Evolutionary conservation across 805 yeast species (phyloP).

Genomic region (Candida pseudofarinosa): DNA sequence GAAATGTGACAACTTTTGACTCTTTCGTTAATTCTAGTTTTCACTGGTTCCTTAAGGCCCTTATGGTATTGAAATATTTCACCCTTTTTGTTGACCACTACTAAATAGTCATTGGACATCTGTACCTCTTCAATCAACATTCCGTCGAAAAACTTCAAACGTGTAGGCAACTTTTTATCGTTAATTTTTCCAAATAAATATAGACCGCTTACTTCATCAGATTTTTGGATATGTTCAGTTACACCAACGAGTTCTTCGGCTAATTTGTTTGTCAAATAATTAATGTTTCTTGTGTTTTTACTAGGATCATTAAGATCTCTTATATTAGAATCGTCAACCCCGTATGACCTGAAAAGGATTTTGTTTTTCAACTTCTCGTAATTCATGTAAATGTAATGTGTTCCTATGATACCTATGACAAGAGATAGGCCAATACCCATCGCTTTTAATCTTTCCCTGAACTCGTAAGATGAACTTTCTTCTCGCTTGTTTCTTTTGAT

Average conservation of each 20-base stretch:
- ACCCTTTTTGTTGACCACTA: slow-evolving; percentile 67
- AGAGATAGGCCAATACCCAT: slow-evolving; percentile 38
- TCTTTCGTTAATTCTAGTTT: slow-evolving; percentile 24
- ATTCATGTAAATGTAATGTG: slow-evolving; percentile 40
- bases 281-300: slow-evolving; percentile 23
- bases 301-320: slow-evolving; percentile 27
- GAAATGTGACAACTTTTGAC: slow-evolving; percentile 40
- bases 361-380: slow-evolving; percentile 36
- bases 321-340: slow-evolving; percentile 37
- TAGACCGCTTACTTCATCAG: slow-evolving; percentile 27
- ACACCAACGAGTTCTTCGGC: slow-evolving; percentile 19
- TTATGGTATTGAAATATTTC: slow-evolving; percentile 71
- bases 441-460: slow-evolving; percentile 43
- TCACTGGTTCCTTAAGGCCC: slow-evolving; percentile 26
- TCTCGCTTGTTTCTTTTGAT: slow-evolving; percentile 21
- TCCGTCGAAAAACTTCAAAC: slow-evolving; percentile 63
- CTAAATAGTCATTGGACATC: slow-evolving; percentile 43
- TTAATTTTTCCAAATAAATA: slow-evolving; percentile 32
- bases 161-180: slow-evolving; percentile 48
- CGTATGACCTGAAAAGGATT: slow-evolving; percentile 28
- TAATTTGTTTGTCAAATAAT: slow-evolving; percentile 23
- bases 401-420: slow-evolving; percentile 36
- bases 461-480: slow-evolving; percentile 30
- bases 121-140: slow-evolving; percentile 54
- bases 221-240: slow-evolving; percentile 14